Percentiles rank a stretch among this genome's conserved stretches.
These are phyloP conservation scores for Plasmodium inui DNA, from an alignment of 169 alveolate species.

Conservation along the genomic window DNA sequence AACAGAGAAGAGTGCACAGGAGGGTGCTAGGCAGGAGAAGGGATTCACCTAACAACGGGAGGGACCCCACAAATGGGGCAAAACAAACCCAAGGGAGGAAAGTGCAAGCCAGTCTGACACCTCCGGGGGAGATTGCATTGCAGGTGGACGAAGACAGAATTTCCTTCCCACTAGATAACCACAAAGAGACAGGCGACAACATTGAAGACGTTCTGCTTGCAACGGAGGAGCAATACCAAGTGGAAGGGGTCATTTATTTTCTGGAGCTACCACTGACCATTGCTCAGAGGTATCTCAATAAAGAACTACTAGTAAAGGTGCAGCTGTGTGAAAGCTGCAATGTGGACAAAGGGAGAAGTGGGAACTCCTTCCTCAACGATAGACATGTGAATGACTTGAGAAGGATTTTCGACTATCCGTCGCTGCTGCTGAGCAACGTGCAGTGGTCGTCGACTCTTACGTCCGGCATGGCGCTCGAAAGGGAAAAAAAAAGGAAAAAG, in stretches of 20 bases:
- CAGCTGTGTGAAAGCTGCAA: slow-evolving; percentile 6
- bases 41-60: background rate
- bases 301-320: slow-evolving; percentile 16
- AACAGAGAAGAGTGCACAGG: slow-evolving; percentile 1
- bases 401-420: slow-evolving; percentile 33
- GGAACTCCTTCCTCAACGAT: slow-evolving; percentile 10
- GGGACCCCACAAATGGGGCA: background rate
- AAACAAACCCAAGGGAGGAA: background rate
- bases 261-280: slow-evolving; percentile 31
- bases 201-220: background rate
- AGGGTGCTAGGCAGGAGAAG: slow-evolving; percentile 7
- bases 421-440: slow-evolving; percentile 23
- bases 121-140: background rate
- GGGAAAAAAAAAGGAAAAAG: slow-evolving; percentile 5
- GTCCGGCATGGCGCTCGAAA: slow-evolving; percentile 5
- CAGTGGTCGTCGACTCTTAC: slow-evolving; percentile 64
- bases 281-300: slow-evolving; percentile 30
- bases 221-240: background rate
- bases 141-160: background rate
- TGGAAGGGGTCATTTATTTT: slow-evolving; percentile 36
- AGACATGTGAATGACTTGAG: slow-evolving; percentile 25
- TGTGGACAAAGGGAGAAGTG: background rate
- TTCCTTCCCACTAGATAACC: background rate
- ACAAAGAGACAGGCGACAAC: background rate
- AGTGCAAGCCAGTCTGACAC: background rate